These are phyloP conservation scores for Penicillium thymicola DNA, from an alignment of 2,329 filamentous ascomycete genomes.

Conservation along the genomic window DNA sequence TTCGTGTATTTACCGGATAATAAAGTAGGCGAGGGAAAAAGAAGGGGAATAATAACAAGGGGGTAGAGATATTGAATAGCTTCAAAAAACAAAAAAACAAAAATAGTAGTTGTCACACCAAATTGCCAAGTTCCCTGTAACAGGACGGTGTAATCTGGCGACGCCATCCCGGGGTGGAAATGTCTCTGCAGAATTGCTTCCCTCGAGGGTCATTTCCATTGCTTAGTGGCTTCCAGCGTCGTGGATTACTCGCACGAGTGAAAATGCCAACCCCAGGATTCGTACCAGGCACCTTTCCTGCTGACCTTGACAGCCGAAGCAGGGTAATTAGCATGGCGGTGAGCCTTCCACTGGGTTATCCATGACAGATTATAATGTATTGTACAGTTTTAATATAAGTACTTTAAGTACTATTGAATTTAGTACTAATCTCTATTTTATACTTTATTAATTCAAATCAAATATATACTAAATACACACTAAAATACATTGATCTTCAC, in stretches of 20 bases:
- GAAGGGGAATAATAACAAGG: no score
- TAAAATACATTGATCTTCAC: background rate
- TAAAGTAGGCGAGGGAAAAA: no score
- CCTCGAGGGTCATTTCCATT: slow-evolving; percentile 54
- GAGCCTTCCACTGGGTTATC: slow-evolving; percentile 42
- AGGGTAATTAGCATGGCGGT: slow-evolving; percentile 37
- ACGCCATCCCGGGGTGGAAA: slow-evolving; percentile 54
- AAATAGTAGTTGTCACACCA: slow-evolving; percentile 37
- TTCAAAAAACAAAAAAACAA: slow-evolving; percentile 20
- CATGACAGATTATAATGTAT: slow-evolving; percentile 35
- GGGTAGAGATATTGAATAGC: no score
- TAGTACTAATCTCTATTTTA: background rate
- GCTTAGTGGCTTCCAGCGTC: slow-evolving; percentile 54
- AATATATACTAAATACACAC: no score
- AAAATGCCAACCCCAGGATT: slow-evolving; percentile 51
- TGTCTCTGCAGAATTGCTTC: slow-evolving; percentile 59
- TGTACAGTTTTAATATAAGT: no score
- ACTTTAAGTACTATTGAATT: no score
- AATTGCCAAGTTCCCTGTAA: slow-evolving; percentile 38
- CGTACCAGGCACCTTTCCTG: slow-evolving; percentile 53
- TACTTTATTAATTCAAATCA: background rate
- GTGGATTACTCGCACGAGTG: slow-evolving; percentile 56
- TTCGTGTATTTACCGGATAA: no score
- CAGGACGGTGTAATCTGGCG: slow-evolving; percentile 50
- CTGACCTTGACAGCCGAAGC: slow-evolving; percentile 36